Evolutionary conservation across 495 filamentous ascomycete genomes (phyloP).

Genomic region (Daldinia caldariorum): DNA sequence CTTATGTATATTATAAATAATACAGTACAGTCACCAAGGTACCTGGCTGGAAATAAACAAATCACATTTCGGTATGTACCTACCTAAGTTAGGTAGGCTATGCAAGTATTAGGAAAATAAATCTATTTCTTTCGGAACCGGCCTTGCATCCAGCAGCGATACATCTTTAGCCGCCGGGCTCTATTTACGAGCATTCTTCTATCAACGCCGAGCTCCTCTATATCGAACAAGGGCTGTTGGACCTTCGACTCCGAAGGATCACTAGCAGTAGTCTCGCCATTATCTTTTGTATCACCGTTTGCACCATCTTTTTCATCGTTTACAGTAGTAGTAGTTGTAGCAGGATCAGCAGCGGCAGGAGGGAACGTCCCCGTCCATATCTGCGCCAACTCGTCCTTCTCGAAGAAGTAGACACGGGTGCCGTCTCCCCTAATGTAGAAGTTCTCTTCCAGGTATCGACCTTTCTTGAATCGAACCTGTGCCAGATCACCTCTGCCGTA

Average conservation of each 20-base stretch:
- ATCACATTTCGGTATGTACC: constrained; percentile 11
- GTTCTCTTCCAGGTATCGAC: constrained; percentile 90
- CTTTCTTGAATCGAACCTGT: constrained; percentile 96
- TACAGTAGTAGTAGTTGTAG: constrained; percentile 22
- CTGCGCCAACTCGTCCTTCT: constrained; percentile 77
- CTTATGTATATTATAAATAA: neutral
- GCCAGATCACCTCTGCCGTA: constrained; percentile 95
- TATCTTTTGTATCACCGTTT: constrained; percentile 26
- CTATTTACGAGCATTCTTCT: constrained; percentile 91
- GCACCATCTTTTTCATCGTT: constrained; percentile 32
- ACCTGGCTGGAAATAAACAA: neutral
- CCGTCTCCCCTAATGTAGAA: constrained; percentile 97
- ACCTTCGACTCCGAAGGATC: constrained; percentile 34
- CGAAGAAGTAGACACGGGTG: constrained; percentile 97
- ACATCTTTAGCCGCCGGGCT: constrained; percentile 92
- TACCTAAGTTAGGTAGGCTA: neutral
- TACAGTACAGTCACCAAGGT: neutral
- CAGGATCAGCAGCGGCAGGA: no score
- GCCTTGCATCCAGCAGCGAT: constrained; percentile 96
- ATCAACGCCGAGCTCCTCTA: constrained; percentile 82
- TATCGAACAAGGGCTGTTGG: constrained; percentile 63
- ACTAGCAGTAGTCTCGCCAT: constrained; percentile 26
- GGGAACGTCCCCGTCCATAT: constrained; percentile 71
- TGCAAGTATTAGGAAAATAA: constrained; percentile 4
- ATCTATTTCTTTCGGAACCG: constrained; percentile 78